Base-by-base conservation (phyloP, 768 basidiomycete genomes). In the Boletus tomentosulus region DNA sequence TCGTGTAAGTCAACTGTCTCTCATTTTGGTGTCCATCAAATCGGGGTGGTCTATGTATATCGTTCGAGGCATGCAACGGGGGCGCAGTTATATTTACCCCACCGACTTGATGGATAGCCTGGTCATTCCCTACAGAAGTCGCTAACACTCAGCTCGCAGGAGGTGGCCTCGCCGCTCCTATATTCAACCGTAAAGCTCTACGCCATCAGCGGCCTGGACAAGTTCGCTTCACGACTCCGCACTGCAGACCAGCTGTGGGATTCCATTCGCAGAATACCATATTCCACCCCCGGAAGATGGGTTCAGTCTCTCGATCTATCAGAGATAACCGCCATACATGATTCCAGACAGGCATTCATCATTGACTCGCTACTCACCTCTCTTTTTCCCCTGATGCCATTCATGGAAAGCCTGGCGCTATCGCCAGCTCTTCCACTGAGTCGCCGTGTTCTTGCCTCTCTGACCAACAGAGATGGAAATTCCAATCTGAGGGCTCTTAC, bases 221-320 rank as follows among this genome's bases (percentile, higher is more conserved):
- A 74, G 55, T 86, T 93, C 59, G 73, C 79, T n/a, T 55, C 71
- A n/a, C 74, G 73, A 24, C 76, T 95, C 2, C 72, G 76, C 54
- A 61, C 65, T 30, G 84, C 86, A 7, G 92, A 96, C 57, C 77
- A 81, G 60, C 80, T 79, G 63, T 96, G 93, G 93, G 91, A 93
- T 62, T 89, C 90, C 42, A 84, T 96, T 53, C 82, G 89, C 48
- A 80, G 93, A 47, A 92, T 89, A 59, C 89, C 89, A 0, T 89
- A 87, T 62, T 94, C 92, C 4, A 80, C 87, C 0, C 93, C 93
- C 2, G 93, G 93, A 28, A 79, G 93, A 65, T 95, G 91, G 87
- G 83, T 96, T 1, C 86, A 85, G 54, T 69, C 66, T 10, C 75
- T 97, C 24, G 87, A 96, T 68, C 71, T 97, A 6, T 84, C 88